Evolutionary conservation across 768 basidiomycete species (phyloP).

Genomic region (Tulasnella sp.): DNA sequence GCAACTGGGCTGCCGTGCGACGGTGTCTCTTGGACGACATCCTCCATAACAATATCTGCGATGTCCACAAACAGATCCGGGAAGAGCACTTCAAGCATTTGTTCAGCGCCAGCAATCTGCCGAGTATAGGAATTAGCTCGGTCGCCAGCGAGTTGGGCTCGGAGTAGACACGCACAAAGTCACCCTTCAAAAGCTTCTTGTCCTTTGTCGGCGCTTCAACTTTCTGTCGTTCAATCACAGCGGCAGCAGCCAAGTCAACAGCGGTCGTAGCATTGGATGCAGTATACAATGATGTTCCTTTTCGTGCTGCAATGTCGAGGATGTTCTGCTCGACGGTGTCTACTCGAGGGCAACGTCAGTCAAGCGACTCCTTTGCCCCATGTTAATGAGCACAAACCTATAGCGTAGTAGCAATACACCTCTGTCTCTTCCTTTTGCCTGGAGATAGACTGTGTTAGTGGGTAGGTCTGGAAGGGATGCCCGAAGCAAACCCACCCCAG

Average conservation of each 20-base stretch:
- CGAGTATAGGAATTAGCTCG: not conserved
- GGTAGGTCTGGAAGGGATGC: not conserved
- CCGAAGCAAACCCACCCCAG: slow-evolving; percentile 62
- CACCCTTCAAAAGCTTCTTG: slow-evolving; percentile 63
- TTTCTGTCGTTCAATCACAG: slow-evolving; percentile 57
- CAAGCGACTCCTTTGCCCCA: not conserved
- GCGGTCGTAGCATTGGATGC: slow-evolving; percentile 70
- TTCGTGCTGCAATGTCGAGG: slow-evolving; percentile 75
- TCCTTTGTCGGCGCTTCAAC: slow-evolving; percentile 51
- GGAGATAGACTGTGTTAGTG: not conserved
- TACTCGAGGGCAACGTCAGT: slow-evolving; percentile 37
- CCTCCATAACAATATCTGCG: slow-evolving; percentile 44
- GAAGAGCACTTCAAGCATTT: slow-evolving; percentile 82
- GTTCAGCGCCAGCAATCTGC: slow-evolving; percentile 52
- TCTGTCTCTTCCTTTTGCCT: slow-evolving; percentile 32
- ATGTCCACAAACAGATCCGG: slow-evolving; percentile 79
- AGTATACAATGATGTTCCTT: slow-evolving; percentile 79
- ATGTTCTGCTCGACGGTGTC: slow-evolving; percentile 85
- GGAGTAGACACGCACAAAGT: slow-evolving; percentile 51
- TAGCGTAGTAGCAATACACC: slow-evolving; percentile 83
- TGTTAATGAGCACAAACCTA: slow-evolving; percentile 51
- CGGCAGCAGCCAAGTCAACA: slow-evolving; percentile 58
- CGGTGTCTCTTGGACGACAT: not conserved
- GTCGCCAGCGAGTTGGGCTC: not conserved
- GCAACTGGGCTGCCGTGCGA: not conserved